phyloP scores from a whole-genome alignment of 2,329 filamentous ascomycete species.

The Onygenales sp. region DNA sequence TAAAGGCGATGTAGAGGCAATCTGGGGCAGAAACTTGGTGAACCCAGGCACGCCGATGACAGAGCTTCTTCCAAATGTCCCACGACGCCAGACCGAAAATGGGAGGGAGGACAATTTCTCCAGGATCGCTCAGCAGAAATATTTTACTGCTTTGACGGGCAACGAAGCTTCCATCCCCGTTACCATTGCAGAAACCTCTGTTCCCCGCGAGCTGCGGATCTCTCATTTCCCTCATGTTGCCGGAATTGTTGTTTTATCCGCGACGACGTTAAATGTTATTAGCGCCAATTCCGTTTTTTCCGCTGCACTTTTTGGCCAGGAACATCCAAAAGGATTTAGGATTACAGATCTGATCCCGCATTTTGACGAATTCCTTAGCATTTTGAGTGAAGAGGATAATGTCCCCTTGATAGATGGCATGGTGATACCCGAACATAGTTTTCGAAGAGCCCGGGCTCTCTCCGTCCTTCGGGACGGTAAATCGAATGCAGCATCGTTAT shows the following conservation, averaged over 20 bases:
- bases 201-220: conserved; percentile 64
- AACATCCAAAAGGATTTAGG: conserved; percentile 68
- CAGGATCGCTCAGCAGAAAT: conserved; percentile 59
- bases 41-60: conserved; percentile 64
- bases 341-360: conserved; percentile 75
- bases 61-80: conserved; percentile 70
- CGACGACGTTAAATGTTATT: conserved; percentile 65
- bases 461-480: conserved; percentile 75
- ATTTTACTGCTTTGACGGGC: conserved; percentile 76
- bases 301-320: conserved; percentile 80
- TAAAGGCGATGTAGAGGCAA: conserved; percentile 67
- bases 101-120: conserved; percentile 66
- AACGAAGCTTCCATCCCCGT: conserved; percentile 69
- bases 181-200: conserved; percentile 63
- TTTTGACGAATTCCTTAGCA: conserved; percentile 73
- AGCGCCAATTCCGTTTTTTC: conserved; percentile 95
- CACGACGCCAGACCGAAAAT: conserved; percentile 59
- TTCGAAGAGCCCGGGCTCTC: conserved; percentile 77
- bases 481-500: conserved; percentile 66
- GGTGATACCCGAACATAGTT: conserved; percentile 91
- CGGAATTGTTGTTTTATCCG: conserved; percentile 87
- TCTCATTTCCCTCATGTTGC: conserved; percentile 97
- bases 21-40: conserved; percentile 69
- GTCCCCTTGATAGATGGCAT: conserved; percentile 83
- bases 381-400: conserved; percentile 79